Percentiles rank a stretch among this genome's conserved stretches.
Evolutionary conservation across 768 basidiomycete species (phyloP).

Genomic region (Dentipellis fragilis): DNA sequence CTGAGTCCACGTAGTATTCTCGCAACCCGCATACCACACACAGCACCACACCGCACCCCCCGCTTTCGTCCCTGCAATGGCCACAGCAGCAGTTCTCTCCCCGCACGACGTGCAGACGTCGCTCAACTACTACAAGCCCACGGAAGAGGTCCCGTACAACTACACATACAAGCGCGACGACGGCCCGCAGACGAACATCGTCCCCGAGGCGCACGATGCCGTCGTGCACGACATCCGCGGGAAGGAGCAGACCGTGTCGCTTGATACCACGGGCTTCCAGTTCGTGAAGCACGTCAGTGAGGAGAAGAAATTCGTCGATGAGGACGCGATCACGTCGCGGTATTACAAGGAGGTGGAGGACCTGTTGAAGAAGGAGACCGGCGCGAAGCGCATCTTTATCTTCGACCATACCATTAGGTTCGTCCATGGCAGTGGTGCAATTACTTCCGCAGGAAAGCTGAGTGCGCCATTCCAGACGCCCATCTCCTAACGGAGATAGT

Average conservation of each 20-base stretch:
- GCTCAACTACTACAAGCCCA: slow-evolving; percentile 25
- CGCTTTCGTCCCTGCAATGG: background rate
- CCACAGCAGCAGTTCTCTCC: slow-evolving; percentile 15
- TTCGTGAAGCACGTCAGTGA: slow-evolving; percentile 23
- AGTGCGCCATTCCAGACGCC: background rate
- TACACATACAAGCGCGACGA: slow-evolving; percentile 23
- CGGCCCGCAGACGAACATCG: slow-evolving; percentile 23
- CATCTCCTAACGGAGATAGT: background rate
- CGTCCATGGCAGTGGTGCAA: too few relatives aligned
- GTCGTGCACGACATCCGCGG: slow-evolving; percentile 23
- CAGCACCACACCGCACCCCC: background rate
- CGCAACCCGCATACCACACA: background rate
- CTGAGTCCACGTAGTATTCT: too few relatives aligned
- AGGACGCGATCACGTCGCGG: slow-evolving; percentile 24
- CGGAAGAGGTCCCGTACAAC: slow-evolving; percentile 23
- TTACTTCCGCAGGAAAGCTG: too few relatives aligned
- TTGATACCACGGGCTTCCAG: slow-evolving; percentile 38
- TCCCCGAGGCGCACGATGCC: slow-evolving; percentile 17
- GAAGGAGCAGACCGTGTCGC: slow-evolving; percentile 18
- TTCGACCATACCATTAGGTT: slow-evolving; percentile 36
- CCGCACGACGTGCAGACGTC: slow-evolving; percentile 26
- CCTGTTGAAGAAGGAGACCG: slow-evolving; percentile 28
- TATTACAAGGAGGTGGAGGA: slow-evolving; percentile 35
- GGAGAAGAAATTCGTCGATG: slow-evolving; percentile 30
- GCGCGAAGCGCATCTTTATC: slow-evolving; percentile 30